Conservation (phyloP, 306 rosid species). For the Acacia confusa region DNA sequence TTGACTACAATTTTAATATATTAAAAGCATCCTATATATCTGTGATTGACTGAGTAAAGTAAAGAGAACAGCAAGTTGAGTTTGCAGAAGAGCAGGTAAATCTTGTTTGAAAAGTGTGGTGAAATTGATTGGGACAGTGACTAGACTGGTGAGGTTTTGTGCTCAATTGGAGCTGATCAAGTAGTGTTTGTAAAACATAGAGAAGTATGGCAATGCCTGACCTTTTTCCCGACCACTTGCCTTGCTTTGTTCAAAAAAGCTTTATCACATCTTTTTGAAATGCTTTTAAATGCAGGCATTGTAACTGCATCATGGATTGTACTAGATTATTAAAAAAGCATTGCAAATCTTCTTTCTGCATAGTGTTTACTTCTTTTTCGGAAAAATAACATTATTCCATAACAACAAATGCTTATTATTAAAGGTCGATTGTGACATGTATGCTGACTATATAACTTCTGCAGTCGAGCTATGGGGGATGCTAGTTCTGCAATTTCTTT, state of each 20-base stretch:
- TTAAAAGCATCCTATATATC: not conserved
- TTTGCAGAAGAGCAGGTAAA: not conserved
- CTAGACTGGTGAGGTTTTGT: not conserved
- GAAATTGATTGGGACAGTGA: not conserved
- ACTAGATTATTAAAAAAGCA: not conserved
- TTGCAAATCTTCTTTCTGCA: not conserved
- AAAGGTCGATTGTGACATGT: not conserved
- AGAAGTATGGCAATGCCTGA: constrained; percentile 27
- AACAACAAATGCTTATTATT: constrained; percentile 23
- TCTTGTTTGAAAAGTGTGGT: not conserved
- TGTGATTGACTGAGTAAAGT: not conserved
- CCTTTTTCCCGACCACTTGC: constrained; percentile 48
- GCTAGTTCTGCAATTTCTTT: constrained; percentile 68
- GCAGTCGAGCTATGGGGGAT: constrained; percentile 92
- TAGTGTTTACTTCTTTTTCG: not conserved
- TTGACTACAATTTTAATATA: not conserved
- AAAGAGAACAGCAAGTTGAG: not conserved
- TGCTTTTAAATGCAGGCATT: not conserved
- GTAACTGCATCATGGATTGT: constrained; percentile 24
- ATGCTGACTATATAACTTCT: constrained; percentile 25
- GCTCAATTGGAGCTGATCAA: not conserved
- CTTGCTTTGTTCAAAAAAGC: constrained; percentile 28
- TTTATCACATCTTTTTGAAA: not conserved
- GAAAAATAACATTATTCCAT: constrained; percentile 11
- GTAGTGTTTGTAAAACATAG: not conserved